Percentiles rank a stretch among this genome's conserved stretches.
Conservation (phyloP, 176 grass and related monocot genomes). For the Hyparrhenia diplandra region DNA sequence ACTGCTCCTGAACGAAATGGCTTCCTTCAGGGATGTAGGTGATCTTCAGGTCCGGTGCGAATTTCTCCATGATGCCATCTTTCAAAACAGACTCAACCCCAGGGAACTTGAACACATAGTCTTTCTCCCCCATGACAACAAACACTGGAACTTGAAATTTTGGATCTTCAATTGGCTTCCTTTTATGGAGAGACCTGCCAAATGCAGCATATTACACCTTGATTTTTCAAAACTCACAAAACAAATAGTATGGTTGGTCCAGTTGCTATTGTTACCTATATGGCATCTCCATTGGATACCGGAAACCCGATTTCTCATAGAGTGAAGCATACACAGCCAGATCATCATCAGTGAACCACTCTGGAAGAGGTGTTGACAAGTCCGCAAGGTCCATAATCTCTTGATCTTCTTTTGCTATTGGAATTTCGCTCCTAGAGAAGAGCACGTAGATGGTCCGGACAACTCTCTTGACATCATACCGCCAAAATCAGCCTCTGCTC, state of each 20-base stretch:
- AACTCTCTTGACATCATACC: conserved; percentile 48
- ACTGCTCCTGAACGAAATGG: conserved; percentile 64
- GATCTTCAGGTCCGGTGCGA: conserved; percentile 42
- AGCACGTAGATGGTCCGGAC: conserved; percentile 60
- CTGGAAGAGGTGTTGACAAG: conserved; percentile 43
- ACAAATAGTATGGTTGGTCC: not conserved
- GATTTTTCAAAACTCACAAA: not conserved
- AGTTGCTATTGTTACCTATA: conserved; percentile 37
- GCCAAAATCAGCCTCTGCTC: conserved; percentile 52
- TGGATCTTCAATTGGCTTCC: not conserved
- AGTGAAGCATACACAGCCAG: conserved; percentile 43
- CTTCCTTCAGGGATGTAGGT: conserved; percentile 40
- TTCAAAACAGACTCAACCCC: conserved; percentile 29
- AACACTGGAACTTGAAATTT: not conserved
- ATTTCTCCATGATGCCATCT: conserved; percentile 37
- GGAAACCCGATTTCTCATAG: conserved; percentile 62
- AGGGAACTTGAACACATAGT: conserved; percentile 52
- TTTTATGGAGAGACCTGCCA: not conserved
- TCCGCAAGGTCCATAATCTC: conserved; percentile 66
- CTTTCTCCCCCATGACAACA: conserved; percentile 25
- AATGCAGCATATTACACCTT: not conserved
- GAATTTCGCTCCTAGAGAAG: conserved; percentile 59
- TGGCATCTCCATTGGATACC: conserved; percentile 54
- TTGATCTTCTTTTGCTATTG: conserved; percentile 47
- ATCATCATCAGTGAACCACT: conserved; percentile 60